phyloP scores from a whole-genome alignment of 2,329 filamentous ascomycete species.

The Pseudocercospora macadamiae region DNA sequence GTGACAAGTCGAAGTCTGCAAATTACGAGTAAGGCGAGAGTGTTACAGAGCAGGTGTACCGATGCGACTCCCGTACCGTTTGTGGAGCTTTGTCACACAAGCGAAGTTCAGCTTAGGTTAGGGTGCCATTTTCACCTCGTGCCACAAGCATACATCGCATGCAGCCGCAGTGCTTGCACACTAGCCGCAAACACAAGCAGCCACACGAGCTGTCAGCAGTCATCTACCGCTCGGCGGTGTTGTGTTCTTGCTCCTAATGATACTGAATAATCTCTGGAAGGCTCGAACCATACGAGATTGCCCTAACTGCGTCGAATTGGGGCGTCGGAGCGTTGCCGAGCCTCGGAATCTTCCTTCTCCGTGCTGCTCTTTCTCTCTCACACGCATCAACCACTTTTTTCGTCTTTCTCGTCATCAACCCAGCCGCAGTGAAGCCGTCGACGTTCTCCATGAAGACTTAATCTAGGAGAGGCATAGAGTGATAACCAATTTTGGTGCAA shows the following conservation, averaged over 20 bases:
- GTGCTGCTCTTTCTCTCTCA: too few species aligned
- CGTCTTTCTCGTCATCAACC: neutral
- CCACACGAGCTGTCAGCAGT: constrained; percentile 1
- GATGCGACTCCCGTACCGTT: neutral
- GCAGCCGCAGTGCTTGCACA: neutral
- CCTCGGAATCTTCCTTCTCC: too few species aligned
- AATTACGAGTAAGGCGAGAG: neutral
- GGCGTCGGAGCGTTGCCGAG: too few species aligned
- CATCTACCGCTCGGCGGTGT: neutral
- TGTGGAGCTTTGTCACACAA: neutral
- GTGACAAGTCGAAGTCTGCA: neutral
- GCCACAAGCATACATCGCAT: neutral
- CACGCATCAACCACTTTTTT: neutral
- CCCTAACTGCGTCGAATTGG: too few species aligned
- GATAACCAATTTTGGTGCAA: neutral
- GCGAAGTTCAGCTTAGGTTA: neutral
- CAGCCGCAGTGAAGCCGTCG: neutral
- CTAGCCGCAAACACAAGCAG: neutral
- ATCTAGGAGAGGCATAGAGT: neutral
- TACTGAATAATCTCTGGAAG: too few species aligned
- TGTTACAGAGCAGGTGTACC: neutral
- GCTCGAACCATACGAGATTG: too few species aligned
- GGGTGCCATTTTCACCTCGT: neutral
- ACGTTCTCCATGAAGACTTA: neutral
- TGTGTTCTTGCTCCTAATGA: neutral